Conservation (phyloP, 176 grass and related monocot genomes). For the Carex myosuroides region DNA sequence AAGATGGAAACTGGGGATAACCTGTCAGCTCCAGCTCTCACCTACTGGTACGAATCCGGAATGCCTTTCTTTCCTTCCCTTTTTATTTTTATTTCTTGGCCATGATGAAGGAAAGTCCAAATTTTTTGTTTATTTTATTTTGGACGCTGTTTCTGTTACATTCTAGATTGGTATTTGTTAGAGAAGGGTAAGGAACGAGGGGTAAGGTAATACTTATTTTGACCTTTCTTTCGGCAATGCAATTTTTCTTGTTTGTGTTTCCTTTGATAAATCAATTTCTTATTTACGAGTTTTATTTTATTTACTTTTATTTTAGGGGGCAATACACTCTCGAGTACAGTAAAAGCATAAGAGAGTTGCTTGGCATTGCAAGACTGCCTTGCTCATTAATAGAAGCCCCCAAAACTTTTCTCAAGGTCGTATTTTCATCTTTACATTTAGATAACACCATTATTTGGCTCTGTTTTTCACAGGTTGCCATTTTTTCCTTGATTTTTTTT, state of each 20-base stretch:
- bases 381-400: slow-evolving; percentile 53
- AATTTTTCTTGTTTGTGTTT: background rate
- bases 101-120: background rate
- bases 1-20: slow-evolving; percentile 38
- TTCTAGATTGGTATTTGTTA: background rate
- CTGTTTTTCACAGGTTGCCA: background rate
- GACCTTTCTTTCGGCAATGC: background rate
- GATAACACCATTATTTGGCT: background rate
- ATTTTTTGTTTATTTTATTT: background rate
- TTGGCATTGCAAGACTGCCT: slow-evolving; percentile 37
- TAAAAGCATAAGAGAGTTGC: slow-evolving; percentile 58
- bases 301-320: slow-evolving; percentile 40
- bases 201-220: background rate
- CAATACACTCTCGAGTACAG: slow-evolving; percentile 89
- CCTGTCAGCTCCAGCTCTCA: slow-evolving; percentile 39
- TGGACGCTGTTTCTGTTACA: background rate
- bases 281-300: background rate
- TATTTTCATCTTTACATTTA: slow-evolving; percentile 2
- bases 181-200: too few relatives aligned
- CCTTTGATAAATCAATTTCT: background rate
- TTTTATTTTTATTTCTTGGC: background rate
- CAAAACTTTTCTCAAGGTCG: slow-evolving; percentile 62
- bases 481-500: background rate
- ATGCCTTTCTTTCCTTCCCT: background rate
- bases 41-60: slow-evolving; percentile 45